Percentiles rank a stretch among this genome's conserved stretches.
Evolutionary conservation across 495 filamentous ascomycete genomes (phyloP).

Genomic region (Podospora pseudocomata): DNA sequence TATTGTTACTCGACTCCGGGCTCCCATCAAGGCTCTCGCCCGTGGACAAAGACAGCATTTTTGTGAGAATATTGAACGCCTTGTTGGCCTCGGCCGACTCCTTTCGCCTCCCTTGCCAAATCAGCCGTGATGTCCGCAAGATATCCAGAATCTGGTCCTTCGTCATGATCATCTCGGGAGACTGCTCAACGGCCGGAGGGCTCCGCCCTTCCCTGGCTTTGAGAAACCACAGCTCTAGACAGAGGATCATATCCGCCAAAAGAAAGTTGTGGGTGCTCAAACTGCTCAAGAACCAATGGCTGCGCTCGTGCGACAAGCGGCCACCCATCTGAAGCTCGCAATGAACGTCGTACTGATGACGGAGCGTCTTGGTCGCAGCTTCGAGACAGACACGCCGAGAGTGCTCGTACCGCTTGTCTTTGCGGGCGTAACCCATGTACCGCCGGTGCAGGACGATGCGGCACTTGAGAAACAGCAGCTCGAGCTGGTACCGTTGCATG

Average conservation of each 20-base stretch:
- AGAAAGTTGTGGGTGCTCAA: conserved; percentile 37
- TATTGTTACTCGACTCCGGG: conserved; percentile 17
- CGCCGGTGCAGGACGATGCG: conserved; percentile 34
- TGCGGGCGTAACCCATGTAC: conserved; percentile 30
- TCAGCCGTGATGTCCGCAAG: conserved; percentile 23
- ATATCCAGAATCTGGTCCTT: conserved; percentile 27
- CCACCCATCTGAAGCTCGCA: conserved; percentile 35
- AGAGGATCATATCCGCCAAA: conserved; percentile 41
- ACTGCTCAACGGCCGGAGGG: neutral
- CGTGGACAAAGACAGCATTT: conserved; percentile 28
- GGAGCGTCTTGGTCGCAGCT: conserved; percentile 34
- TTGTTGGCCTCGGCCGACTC: conserved; percentile 25
- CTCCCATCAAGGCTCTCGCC: conserved; percentile 19
- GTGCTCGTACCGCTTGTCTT: conserved; percentile 33
- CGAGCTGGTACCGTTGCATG: conserved; percentile 35
- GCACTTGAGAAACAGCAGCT: conserved; percentile 32
- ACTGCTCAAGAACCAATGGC: conserved; percentile 32
- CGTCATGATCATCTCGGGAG: conserved; percentile 21
- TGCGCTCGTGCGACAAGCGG: conserved; percentile 29
- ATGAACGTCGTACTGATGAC: conserved; percentile 38
- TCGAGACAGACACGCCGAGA: conserved; percentile 36
- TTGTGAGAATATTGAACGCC: conserved; percentile 30
- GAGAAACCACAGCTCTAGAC: conserved; percentile 24
- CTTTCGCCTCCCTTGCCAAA: conserved; percentile 24
- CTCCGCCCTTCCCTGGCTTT: conserved; percentile 20